Evolutionary conservation across 139 green algal genomes (phyloP).

Genomic region (Tetradesmus obliquus): DNA sequence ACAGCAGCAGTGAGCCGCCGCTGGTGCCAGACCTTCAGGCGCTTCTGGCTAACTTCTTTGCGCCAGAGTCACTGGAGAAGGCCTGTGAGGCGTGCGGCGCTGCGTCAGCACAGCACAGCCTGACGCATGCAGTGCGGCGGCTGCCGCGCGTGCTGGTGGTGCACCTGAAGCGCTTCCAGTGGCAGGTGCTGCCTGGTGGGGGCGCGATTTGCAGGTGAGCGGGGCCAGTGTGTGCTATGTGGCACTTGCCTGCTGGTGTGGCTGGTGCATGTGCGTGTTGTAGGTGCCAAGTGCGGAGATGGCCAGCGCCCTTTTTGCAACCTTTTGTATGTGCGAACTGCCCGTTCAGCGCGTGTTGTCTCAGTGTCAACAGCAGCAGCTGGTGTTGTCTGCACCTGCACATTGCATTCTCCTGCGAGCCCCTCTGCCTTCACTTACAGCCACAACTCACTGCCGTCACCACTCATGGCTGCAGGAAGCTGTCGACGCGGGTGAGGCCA

Average conservation of each 20-base stretch:
- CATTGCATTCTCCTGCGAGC: too few relatives aligned
- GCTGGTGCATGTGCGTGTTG: not conserved
- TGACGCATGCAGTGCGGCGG: slow-evolving; percentile 61
- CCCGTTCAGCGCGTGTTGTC: too few relatives aligned
- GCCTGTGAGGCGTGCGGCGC: slow-evolving; percentile 70
- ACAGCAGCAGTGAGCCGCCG: not conserved
- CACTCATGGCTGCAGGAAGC: slow-evolving; percentile 44
- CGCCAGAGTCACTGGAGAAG: slow-evolving; percentile 71
- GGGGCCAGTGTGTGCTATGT: not conserved
- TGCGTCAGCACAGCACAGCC: slow-evolving; percentile 46
- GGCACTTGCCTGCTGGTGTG: not conserved
- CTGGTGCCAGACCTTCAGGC: slow-evolving; percentile 21
- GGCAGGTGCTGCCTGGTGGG: not conserved
- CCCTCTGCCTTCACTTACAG: too few relatives aligned
- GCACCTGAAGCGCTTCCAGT: slow-evolving; percentile 81
- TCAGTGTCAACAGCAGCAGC: not conserved
- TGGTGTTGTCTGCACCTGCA: too few relatives aligned
- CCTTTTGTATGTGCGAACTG: too few relatives aligned
- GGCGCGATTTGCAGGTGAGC: slow-evolving; percentile 41
- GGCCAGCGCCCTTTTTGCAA: too few relatives aligned
- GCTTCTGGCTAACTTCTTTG: slow-evolving; percentile 60
- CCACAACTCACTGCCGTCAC: too few relatives aligned
- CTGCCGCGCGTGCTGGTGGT: slow-evolving; percentile 76
- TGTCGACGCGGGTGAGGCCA: slow-evolving; percentile 45
- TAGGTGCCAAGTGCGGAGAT: too few relatives aligned